A percentile compares a stretch with the other conserved stretches of the same genome.
phyloP scores from a whole-genome alignment of 2,329 filamentous ascomycete species.

The Rutstroemia sp. region DNA sequence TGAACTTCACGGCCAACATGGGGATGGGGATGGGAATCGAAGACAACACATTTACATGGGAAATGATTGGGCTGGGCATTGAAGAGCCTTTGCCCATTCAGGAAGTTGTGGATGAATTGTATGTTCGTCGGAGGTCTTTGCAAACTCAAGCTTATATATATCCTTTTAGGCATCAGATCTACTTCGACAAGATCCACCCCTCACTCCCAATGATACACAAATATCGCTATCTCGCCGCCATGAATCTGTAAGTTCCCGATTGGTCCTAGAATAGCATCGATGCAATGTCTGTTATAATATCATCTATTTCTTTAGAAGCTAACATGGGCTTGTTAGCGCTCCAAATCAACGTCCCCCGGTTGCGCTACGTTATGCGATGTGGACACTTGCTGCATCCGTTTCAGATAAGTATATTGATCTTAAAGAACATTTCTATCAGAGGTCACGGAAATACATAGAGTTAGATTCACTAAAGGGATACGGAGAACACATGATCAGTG shows the following conservation, averaged over 20 bases:
- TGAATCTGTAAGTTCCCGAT: constrained; percentile 58
- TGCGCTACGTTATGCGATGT: constrained; percentile 88
- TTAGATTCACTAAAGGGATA: constrained; percentile 86
- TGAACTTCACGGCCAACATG: constrained; percentile 46
- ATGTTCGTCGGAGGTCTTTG: constrained; percentile 28
- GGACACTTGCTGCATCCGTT: constrained; percentile 83
- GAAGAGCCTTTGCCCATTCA: constrained; percentile 62
- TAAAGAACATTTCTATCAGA: constrained; percentile 83
- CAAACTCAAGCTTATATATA: constrained; percentile 20
- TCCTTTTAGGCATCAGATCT: constrained; percentile 61
- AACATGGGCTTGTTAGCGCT: constrained; percentile 39
- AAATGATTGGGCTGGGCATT: constrained; percentile 64
- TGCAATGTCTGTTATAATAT: no score
- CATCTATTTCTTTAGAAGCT: background rate
- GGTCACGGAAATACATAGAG: constrained; percentile 84
- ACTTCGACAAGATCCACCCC: constrained; percentile 84
- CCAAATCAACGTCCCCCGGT: constrained; percentile 80
- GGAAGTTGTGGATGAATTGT: constrained; percentile 76
- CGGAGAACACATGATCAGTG: constrained; percentile 79
- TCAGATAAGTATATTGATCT: constrained; percentile 73
- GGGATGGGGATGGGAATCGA: constrained; percentile 39
- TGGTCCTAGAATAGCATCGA: background rate
- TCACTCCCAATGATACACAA: constrained; percentile 85
- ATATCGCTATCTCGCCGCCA: constrained; percentile 76
- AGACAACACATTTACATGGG: constrained; percentile 65